These are phyloP conservation scores for Colletotrichum sp. DNA, from an alignment of 2,329 filamentous ascomycete species.

Conservation along the genomic window DNA sequence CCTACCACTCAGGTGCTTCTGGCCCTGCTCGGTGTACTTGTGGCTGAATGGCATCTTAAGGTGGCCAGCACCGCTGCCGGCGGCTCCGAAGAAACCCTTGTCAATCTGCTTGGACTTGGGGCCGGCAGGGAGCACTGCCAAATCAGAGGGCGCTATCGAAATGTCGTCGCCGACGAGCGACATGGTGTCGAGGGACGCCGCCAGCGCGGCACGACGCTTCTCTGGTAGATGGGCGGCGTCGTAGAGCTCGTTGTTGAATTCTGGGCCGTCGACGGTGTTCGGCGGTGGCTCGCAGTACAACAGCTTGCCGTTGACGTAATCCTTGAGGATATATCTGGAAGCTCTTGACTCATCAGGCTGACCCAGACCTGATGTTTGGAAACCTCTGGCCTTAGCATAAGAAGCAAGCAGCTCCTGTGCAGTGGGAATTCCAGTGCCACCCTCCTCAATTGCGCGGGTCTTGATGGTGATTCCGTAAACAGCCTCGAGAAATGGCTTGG, in stretches of 20 bases:
- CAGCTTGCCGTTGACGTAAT: conserved; percentile 96
- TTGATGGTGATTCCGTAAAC: conserved; percentile 92
- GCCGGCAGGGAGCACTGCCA: conserved; percentile 61
- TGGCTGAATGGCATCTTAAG: conserved; percentile 84
- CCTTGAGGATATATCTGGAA: conserved; percentile 88
- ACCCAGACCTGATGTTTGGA: conserved; percentile 85
- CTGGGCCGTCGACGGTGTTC: conserved; percentile 67
- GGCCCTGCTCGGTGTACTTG: conserved; percentile 85
- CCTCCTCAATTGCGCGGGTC: conserved; percentile 84
- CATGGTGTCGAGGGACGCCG: conserved; percentile 52
- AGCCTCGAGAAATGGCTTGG: conserved; percentile 86
- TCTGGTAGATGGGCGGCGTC: conserved; percentile 81
- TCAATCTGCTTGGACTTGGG: conserved; percentile 80
- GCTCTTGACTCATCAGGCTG: conserved; percentile 94
- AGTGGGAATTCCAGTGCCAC: conserved; percentile 85
- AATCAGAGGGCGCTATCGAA: conserved; percentile 46
- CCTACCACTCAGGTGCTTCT: conserved; percentile 78
- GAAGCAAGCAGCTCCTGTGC: conserved; percentile 84
- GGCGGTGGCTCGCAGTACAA: conserved; percentile 92
- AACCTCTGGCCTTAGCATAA: conserved; percentile 89
- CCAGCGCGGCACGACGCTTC: conserved; percentile 74
- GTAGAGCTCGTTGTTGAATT: conserved; percentile 92
- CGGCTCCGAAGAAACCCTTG: conserved; percentile 83
- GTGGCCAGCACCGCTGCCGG: conserved; percentile 64
- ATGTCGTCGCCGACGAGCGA: conserved; percentile 42